Evolutionary conservation across 495 filamentous ascomycete species (phyloP).

Genomic region (Clavariopsis aquatica): DNA sequence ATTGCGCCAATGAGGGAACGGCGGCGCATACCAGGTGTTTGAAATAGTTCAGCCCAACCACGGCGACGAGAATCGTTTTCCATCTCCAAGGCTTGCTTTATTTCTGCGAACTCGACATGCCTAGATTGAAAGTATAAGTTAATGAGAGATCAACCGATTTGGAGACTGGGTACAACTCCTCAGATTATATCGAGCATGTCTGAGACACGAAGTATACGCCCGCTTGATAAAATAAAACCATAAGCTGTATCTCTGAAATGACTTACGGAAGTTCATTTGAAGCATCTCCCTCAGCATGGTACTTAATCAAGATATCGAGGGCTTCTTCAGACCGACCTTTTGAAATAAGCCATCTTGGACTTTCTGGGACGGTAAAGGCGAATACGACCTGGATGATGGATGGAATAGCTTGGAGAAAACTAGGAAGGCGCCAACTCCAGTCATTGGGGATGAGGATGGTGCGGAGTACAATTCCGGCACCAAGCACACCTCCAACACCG

Average conservation of each 20-base stretch:
- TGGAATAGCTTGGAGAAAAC: conserved; percentile 55
- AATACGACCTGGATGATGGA: conserved; percentile 43
- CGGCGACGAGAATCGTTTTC: conserved; percentile 57
- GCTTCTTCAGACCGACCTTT: conserved; percentile 33
- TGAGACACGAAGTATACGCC: too few relatives aligned
- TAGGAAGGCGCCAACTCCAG: conserved; percentile 68
- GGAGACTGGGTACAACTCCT: too few relatives aligned
- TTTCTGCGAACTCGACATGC: conserved; percentile 61
- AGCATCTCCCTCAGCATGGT: conserved; percentile 61
- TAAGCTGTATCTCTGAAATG: too few relatives aligned
- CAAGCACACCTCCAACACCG: conserved; percentile 62
- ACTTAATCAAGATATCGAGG: conserved; percentile 45
- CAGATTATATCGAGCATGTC: too few relatives aligned
- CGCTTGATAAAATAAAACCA: too few relatives aligned
- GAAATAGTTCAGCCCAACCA: conserved; percentile 54
- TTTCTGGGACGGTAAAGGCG: conserved; percentile 22
- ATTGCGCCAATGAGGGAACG: conserved; percentile 10
- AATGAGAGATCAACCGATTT: too few relatives aligned
- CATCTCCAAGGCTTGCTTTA: conserved; percentile 57
- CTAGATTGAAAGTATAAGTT: too few relatives aligned
- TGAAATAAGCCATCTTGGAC: conserved; percentile 28
- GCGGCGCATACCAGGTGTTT: conserved; percentile 19
- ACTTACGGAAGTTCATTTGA: conserved; percentile 55
- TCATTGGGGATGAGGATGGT: conserved; percentile 56
- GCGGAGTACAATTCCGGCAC: conserved; percentile 57